Conservation (phyloP, 148 eudicot species). For the Rhododendron simsii region DNA sequence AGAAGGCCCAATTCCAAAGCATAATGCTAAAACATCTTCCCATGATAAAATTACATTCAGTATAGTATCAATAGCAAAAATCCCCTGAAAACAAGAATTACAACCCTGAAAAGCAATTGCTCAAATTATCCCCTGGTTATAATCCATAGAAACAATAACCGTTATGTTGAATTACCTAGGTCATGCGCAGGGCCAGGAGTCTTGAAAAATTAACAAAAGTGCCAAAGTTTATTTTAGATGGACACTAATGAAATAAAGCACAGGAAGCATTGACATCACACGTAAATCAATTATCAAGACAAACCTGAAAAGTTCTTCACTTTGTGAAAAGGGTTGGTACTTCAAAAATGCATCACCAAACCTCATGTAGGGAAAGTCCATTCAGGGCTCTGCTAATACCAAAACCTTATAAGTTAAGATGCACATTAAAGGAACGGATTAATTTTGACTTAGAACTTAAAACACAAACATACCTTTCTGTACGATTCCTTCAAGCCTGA, state of each 20-base stretch:
- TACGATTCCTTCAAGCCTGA: slow-evolving; percentile 76
- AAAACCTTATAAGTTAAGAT: neutral
- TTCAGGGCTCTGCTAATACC: slow-evolving; percentile 55
- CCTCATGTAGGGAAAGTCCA: slow-evolving; percentile 73
- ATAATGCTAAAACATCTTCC: neutral
- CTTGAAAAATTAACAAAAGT: neutral
- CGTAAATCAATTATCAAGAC: slow-evolving; percentile 3
- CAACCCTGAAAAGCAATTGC: neutral
- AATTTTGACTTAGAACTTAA: neutral
- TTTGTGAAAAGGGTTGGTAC: slow-evolving; percentile 57
- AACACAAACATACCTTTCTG: slow-evolving; percentile 59
- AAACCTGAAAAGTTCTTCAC: slow-evolving; percentile 82
- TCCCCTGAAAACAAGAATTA: neutral
- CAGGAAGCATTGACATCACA: neutral
- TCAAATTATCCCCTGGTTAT: neutral
- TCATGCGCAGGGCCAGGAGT: neutral
- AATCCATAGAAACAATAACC: neutral
- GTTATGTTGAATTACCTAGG: neutral
- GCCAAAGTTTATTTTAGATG: neutral
- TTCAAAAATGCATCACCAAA: slow-evolving; percentile 84
- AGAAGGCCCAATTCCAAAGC: neutral
- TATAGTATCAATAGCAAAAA: neutral
- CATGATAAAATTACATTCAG: neutral
- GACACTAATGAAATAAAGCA: neutral
- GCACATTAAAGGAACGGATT: neutral